Evolutionary conservation across 768 basidiomycete genomes (phyloP), one percentile per base, ranked within the genome.

Genomic region (Amanita pallidorosea): DNA sequence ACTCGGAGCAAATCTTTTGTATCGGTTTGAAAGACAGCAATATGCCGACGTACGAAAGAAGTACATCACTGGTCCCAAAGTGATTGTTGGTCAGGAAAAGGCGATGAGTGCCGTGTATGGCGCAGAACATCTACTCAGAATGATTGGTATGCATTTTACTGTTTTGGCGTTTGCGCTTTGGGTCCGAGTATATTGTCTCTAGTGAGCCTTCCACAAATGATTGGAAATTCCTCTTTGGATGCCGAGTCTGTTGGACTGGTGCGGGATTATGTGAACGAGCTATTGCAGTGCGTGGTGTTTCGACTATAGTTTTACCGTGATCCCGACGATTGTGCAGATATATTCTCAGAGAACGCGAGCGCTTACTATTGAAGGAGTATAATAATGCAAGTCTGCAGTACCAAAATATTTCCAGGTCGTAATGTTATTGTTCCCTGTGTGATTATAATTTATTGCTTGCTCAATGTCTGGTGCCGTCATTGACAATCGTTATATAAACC

Each of bases 121-220:
- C 1, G 93, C 89, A 5, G 95, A 98, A 61, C 96, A 99, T 66
- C 63, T 99, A 3, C 63, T 97, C 54, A 72, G 95, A 47, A 85
- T 98, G 80, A 70, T 98, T 49, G 95, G 95, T 95, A 55, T 29
- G n/a, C 31, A 2, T 33, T 12, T 33, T 29, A 13, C 33, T 25
- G 43, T 49, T 22, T 20, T 46, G 54, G 22, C 34, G 57, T 17
- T 5, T 2, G 9, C 38, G 60, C n/a, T 8, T 8, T 20, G 11
- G 33, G 12, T 33, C 4, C 4, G 33, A 33, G 7, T 45, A 23
- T 37, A 31, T 38, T 29, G n/a, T 23, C 37, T 46, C 35, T 55
- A 96, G 95, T 98, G 65, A 91, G 85, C 56, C 73, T 98, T 35
- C 96, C 95, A 1, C 79, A 81, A 57, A 93, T 96, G 80, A 84